Evolutionary conservation across 139 green algal species (phyloP), one percentile per base, ranked within the genome.

Genomic region (Coelastrella sp.): DNA sequence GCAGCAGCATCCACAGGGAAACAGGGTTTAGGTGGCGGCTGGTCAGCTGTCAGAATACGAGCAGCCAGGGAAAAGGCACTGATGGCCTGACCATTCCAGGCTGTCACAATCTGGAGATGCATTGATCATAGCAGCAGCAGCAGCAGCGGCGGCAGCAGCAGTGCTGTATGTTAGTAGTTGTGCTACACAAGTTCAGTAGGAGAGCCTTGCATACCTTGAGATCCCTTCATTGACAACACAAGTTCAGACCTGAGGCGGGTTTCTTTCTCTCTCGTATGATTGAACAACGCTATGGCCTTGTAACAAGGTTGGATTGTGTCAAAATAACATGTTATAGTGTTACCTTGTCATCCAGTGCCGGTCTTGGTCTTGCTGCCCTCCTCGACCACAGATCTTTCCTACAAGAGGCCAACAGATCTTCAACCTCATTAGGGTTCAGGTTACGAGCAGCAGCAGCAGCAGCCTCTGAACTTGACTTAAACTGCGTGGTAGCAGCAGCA

Each of bases 71-170:
- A 93, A 72, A 96, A 92, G 0, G 96, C 95, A 0, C 86, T 90
- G 37, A 98, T 96, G 34, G 85, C 89, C 87, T 98, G 93, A 32
- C 96, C 96, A 83, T 98, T 98, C 96, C 96, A 98, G 2, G 95
- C 93, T n/a, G 95, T 86, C 72, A 98, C 95, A 27, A 98, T 71
- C 95, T 97, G 89, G 19, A 62, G 27, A 38, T 9, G 43, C 2
- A 9, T 32, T 69, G 3, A 25, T 40, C 3, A 35, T 21, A 51
- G 23, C 27, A 38, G 30, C 37, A 48, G 15, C 79, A 85, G 30
- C 64, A 85, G 57, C 57, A n/a, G n/a, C n/a, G n/a, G n/a, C n/a
- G n/a, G n/a, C n/a, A n/a, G n/a, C n/a, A 66, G 57, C 13, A 66
- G 57, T 57, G 45, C 45, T 23, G 45, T 13, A 2, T 0, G 45